Base-by-base conservation (phyloP, 108 stramenopile species). In the Epithemia pelagica region DNA sequence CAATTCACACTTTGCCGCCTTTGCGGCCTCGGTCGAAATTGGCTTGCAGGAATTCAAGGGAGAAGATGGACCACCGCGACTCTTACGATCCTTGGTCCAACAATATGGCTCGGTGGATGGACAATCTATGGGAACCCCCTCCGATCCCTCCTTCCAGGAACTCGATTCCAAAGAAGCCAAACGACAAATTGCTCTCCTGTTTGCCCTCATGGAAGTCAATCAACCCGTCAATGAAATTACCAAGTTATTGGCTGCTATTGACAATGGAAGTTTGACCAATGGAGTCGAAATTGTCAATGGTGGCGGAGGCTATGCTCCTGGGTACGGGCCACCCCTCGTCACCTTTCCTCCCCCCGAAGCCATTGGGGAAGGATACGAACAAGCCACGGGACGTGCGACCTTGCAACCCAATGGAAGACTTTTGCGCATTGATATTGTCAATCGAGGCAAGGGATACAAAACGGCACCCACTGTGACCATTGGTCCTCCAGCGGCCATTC, bases 181-280 rank as follows among this genome's bases (percentile, higher is more conserved):
- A 24, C 74, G 91, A 58, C 91, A 93, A 67, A 88, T 93, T 60
- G 87, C 86, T 1, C 65, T 93, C 21, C 75, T 93, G 51, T 93
- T 93, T 72, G 82, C 81, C 15, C 66, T 90, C 37, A 70, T 93
- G 68, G 74, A 88, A 59, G 72, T 66, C 1, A 77, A 78, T 32
- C 91, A 93, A 68, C 91, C 91, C 8, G 77, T 78, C 15, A 84
- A 89, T 26, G 72, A 67, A 30, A 85, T 93, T 23, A 85, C 83
- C 10, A 73, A 72, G 65, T 56, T 89, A 21, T 63, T 93, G 32
- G 86, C 88, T 24, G 83, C 78, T 0, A 78, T 88, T 51, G 91
- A 89, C 66, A 86, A 93, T 67, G 91, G 86, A 21, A 80, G 75
- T 32, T 79, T 89, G 52, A 64, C 68, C 0, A 31, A 56, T 26